These are phyloP conservation scores for Draba incana DNA, from an alignment of 345 rosid genomes.

Conservation along the genomic window DNA sequence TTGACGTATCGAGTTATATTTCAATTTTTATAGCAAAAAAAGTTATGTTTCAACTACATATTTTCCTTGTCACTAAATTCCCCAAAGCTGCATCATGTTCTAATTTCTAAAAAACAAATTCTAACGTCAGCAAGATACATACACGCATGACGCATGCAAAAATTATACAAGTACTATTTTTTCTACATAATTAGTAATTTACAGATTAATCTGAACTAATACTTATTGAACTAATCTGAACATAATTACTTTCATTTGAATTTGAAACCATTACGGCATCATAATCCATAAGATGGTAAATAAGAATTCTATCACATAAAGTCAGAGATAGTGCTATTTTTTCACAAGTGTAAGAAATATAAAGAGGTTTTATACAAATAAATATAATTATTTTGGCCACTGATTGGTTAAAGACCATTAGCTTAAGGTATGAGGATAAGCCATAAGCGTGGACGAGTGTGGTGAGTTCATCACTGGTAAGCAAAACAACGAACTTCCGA, in stretches of 20 bases:
- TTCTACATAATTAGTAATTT: too few relatives aligned
- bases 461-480: conserved; percentile 9
- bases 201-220: too few relatives aligned
- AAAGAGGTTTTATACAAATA: not conserved
- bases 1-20: not conserved
- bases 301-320: not conserved
- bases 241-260: not conserved
- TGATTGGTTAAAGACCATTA: not conserved
- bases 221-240: too few relatives aligned
- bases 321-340: not conserved
- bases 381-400: not conserved
- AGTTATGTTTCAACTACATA: not conserved
- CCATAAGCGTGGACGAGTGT: conserved; percentile 17
- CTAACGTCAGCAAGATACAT: not conserved
- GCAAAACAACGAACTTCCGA: conserved; percentile 6
- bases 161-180: too few relatives aligned
- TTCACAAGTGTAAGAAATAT: not conserved
- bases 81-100: not conserved
- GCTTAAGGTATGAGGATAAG: not conserved
- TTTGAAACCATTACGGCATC: not conserved
- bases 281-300: not conserved
- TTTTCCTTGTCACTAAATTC: not conserved
- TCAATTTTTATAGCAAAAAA: too few relatives aligned
- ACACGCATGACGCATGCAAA: too few relatives aligned
- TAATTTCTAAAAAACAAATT: not conserved